Conservation (phyloP, 2,329 filamentous ascomycete species). For the Colletotrichum tanaceti region DNA sequence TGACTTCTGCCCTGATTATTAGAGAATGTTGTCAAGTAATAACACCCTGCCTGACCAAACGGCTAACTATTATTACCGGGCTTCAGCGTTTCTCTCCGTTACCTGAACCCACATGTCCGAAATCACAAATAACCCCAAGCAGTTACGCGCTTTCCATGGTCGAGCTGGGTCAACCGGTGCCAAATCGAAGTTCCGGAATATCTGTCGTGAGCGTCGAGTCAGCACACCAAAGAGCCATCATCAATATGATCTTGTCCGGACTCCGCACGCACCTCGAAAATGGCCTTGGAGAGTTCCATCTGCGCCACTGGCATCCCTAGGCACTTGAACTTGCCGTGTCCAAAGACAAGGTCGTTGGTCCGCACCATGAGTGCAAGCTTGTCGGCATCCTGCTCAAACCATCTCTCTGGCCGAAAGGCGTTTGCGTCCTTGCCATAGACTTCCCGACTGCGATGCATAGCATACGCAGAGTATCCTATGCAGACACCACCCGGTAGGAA, state of each 20-base stretch:
- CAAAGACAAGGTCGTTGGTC: slow-evolving; percentile 36
- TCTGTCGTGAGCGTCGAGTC: slow-evolving; percentile 34
- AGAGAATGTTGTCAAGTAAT: too few species aligned
- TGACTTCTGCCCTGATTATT: too few species aligned
- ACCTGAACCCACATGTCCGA: slow-evolving; percentile 51
- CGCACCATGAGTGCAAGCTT: slow-evolving; percentile 31
- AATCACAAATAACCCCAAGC: slow-evolving; percentile 47
- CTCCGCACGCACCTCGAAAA: slow-evolving; percentile 52
- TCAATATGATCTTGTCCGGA: neutral
- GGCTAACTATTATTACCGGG: neutral
- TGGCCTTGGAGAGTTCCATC: slow-evolving; percentile 31
- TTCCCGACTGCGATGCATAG: slow-evolving; percentile 67
- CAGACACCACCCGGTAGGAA: slow-evolving; percentile 65
- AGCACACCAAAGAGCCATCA: too few species aligned
- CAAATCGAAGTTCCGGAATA: slow-evolving; percentile 48
- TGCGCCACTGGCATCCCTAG: slow-evolving; percentile 38
- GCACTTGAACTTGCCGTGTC: slow-evolving; percentile 37
- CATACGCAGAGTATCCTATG: slow-evolving; percentile 70
- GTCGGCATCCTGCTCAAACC: slow-evolving; percentile 56
- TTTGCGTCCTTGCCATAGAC: slow-evolving; percentile 69
- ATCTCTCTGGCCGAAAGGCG: slow-evolving; percentile 68
- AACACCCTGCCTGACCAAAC: neutral
- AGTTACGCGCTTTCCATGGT: slow-evolving; percentile 46
- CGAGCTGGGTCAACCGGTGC: slow-evolving; percentile 44
- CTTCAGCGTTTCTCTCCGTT: slow-evolving; percentile 34